A percentile compares a stretch with the other conserved stretches of the same genome.
phyloP scores from a whole-genome alignment of 2,329 filamentous ascomycete genomes.

The Hymenoscyphus infarciens region DNA sequence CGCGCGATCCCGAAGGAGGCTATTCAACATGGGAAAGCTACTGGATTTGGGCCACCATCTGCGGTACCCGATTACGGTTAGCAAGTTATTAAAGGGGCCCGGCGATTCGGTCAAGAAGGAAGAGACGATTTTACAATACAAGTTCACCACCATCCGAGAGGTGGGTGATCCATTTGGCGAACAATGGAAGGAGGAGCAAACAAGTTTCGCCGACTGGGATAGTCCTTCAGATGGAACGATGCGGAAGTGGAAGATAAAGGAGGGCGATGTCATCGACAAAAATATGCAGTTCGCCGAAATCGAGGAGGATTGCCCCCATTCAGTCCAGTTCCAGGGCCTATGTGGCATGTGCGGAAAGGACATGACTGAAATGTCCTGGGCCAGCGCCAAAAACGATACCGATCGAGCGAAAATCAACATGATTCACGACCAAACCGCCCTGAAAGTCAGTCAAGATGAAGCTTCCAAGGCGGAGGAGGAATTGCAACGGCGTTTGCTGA shows the following conservation, averaged over 20 bases:
- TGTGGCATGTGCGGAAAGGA: slow-evolving; percentile 93
- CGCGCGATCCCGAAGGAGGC: slow-evolving; percentile 29
- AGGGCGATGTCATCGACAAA: slow-evolving; percentile 59
- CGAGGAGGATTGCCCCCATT: slow-evolving; percentile 87
- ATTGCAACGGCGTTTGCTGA: slow-evolving; percentile 76
- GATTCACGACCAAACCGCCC: slow-evolving; percentile 82
- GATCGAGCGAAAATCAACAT: slow-evolving; percentile 91
- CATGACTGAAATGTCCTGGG: slow-evolving; percentile 89
- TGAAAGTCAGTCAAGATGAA: slow-evolving; percentile 80
- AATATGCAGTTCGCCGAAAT: slow-evolving; percentile 67
- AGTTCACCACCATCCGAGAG: slow-evolving; percentile 74
- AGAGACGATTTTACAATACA: slow-evolving; percentile 80
- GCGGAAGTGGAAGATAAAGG: slow-evolving; percentile 69
- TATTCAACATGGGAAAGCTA: slow-evolving; percentile 42
- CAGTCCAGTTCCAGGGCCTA: slow-evolving; percentile 84
- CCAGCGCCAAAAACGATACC: slow-evolving; percentile 72
- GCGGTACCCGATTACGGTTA: slow-evolving; percentile 91
- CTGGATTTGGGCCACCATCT: slow-evolving; percentile 59
- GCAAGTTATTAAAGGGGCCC: slow-evolving; percentile 71
- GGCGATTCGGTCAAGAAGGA: slow-evolving; percentile 74
- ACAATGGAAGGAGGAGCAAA: slow-evolving; percentile 63
- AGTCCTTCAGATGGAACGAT: slow-evolving; percentile 79
- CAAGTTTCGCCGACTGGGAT: slow-evolving; percentile 72
- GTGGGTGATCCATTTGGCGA: slow-evolving; percentile 66
- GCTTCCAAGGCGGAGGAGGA: slow-evolving; percentile 81